Percentiles rank a stretch among this genome's conserved stretches.
phyloP scores from a whole-genome alignment of 305 asterid genomes.

The Fraxinus sp. region DNA sequence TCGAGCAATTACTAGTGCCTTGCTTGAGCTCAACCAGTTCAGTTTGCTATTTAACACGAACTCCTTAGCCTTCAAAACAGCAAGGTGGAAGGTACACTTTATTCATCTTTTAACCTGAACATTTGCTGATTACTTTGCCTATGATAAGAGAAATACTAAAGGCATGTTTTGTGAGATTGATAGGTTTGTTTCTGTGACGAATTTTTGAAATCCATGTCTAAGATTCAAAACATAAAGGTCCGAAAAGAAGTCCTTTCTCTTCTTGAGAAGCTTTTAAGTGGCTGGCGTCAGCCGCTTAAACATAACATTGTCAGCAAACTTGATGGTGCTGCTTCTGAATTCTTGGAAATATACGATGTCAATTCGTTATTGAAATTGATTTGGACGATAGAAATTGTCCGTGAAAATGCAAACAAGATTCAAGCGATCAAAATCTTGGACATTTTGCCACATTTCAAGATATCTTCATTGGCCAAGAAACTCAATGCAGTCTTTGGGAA shows the following conservation, averaged over 20 bases:
- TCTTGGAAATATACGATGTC: conserved; percentile 39
- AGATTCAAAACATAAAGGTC: conserved; percentile 20
- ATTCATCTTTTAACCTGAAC: neutral
- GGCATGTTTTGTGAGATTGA: neutral
- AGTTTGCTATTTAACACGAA: conserved; percentile 21
- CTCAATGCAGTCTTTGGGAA: conserved; percentile 25
- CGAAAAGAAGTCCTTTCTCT: conserved; percentile 32
- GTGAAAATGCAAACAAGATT: conserved; percentile 25
- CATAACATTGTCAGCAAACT: neutral
- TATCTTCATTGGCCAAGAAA: conserved; percentile 25
- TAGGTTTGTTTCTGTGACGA: conserved; percentile 44
- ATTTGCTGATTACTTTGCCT: neutral
- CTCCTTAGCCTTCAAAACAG: conserved; percentile 28
- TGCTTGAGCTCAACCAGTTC: conserved; percentile 18
- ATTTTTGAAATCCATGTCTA: conserved; percentile 36
- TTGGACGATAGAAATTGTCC: conserved; percentile 46
- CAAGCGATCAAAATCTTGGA: conserved; percentile 52
- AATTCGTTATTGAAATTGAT: conserved; percentile 34
- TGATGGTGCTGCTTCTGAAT: conserved; percentile 20
- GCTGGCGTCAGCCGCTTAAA: conserved; percentile 38
- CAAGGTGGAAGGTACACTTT: conserved; percentile 51
- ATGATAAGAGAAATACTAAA: neutral
- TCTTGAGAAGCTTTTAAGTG: conserved; percentile 43
- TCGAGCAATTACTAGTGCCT: conserved; percentile 30
- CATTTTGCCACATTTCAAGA: conserved; percentile 29